A percentile compares a stretch with the other conserved stretches of the same genome.
Evolutionary conservation across 768 basidiomycete genomes (phyloP).

Genomic region (Tremella yokohamensis): DNA sequence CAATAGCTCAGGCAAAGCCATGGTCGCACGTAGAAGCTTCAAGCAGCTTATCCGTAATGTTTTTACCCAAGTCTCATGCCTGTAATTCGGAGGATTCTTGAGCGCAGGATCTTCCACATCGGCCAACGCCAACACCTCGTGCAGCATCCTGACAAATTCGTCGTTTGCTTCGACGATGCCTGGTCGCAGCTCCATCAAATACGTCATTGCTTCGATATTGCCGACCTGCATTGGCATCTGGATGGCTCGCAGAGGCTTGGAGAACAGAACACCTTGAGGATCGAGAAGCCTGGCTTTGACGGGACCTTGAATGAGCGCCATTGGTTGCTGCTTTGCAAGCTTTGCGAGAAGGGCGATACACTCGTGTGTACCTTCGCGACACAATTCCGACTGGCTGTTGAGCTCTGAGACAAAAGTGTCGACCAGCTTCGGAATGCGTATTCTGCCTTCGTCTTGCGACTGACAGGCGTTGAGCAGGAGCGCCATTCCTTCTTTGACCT

Average conservation of each 20-base stretch:
- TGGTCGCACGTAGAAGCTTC: constrained; percentile 84
- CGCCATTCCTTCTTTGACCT: constrained; percentile 71
- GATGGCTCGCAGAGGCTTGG: constrained; percentile 91
- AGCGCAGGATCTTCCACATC: constrained; percentile 82
- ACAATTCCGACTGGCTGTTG: constrained; percentile 76
- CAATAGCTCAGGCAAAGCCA: constrained; percentile 92
- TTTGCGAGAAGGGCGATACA: constrained; percentile 75
- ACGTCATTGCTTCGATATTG: constrained; percentile 94
- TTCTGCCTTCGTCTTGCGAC: constrained; percentile 53
- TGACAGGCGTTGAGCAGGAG: constrained; percentile 49
- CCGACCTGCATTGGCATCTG: constrained; percentile 95
- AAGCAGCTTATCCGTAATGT: constrained; percentile 92
- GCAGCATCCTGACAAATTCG: constrained; percentile 81
- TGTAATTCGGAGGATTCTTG: constrained; percentile 66
- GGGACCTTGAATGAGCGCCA: constrained; percentile 69
- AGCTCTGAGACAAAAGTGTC: constrained; percentile 79
- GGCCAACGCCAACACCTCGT: constrained; percentile 89
- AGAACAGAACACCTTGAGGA: constrained; percentile 66
- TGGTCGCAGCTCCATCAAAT: constrained; percentile 82
- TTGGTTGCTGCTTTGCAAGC: constrained; percentile 65
- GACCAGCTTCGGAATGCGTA: constrained; percentile 64
- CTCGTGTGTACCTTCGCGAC: constrained; percentile 76
- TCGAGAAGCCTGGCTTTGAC: constrained; percentile 81
- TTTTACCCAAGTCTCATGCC: constrained; percentile 73
- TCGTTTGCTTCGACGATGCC: constrained; percentile 88